A percentile compares a stretch with the other conserved stretches of the same genome.
Evolutionary conservation across 768 basidiomycete genomes (phyloP).

Genomic region (Cystofilobasidium bisporidii): DNA sequence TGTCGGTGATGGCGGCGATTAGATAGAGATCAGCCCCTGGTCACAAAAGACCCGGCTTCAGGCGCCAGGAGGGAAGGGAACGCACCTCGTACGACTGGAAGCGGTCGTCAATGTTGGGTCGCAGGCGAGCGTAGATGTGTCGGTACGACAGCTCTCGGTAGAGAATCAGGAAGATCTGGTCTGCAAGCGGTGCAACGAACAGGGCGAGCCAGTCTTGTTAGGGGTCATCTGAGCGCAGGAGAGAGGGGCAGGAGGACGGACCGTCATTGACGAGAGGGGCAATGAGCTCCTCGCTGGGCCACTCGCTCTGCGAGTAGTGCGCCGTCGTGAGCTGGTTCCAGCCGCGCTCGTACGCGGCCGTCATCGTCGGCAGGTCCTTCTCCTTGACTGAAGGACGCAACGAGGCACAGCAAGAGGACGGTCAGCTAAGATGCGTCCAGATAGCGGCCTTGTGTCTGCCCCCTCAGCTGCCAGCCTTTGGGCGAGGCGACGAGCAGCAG

Average conservation of each 20-base stretch:
- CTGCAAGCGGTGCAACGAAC: conserved; percentile 41
- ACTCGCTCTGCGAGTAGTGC: conserved; percentile 85
- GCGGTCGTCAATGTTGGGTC: conserved; percentile 91
- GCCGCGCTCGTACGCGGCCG: conserved; percentile 85
- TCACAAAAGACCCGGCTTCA: not conserved
- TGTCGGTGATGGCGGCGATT: conserved; percentile 46
- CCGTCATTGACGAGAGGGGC: conserved; percentile 89
- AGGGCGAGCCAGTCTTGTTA: not conserved
- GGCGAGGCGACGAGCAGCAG: too few relatives aligned
- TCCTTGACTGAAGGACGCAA: conserved; percentile 47
- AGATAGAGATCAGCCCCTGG: not conserved
- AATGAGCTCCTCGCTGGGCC: conserved; percentile 95
- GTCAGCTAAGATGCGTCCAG: too few relatives aligned
- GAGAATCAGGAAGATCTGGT: conserved; percentile 89
- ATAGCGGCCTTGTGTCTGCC: too few relatives aligned
- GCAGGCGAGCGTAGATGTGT: conserved; percentile 88
- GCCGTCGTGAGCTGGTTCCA: conserved; percentile 97
- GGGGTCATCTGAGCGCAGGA: not conserved
- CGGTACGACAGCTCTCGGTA: conserved; percentile 68
- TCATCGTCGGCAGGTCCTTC: conserved; percentile 84
- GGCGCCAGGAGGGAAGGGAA: conserved; percentile 24
- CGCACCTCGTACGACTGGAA: conserved; percentile 73
- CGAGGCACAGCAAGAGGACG: not conserved
- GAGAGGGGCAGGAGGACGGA: conserved; percentile 39
- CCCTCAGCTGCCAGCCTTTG: too few relatives aligned